Conservation (phyloP, 331 rosid species). For the Malus hybrid region DNA sequence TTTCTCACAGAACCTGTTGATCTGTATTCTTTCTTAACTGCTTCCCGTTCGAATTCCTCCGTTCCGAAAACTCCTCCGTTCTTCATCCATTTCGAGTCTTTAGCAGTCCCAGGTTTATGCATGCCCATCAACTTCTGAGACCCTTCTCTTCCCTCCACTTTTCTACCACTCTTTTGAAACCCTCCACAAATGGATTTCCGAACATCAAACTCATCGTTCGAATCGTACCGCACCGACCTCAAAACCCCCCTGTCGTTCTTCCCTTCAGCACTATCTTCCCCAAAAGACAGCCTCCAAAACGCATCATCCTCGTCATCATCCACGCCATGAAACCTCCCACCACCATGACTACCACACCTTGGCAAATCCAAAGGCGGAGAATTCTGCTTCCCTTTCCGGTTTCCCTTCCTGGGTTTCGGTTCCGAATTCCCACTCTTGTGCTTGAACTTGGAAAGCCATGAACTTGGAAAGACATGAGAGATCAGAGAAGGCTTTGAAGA, state of each 20-base stretch:
- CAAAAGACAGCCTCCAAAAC: constrained; percentile 78
- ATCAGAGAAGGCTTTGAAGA: constrained; percentile 47
- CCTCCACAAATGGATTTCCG: constrained; percentile 14
- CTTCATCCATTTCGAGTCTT: constrained; percentile 16
- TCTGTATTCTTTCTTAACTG: constrained; percentile 19
- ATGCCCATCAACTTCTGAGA: constrained; percentile 26
- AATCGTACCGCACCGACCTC: constrained; percentile 18
- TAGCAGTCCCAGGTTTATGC: constrained; percentile 23
- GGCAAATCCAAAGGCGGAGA: constrained; percentile 29
- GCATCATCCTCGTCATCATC: constrained; percentile 38
- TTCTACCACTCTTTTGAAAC: constrained; percentile 9
- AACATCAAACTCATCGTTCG: constrained; percentile 35
- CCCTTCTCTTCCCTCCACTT: constrained; percentile 27
- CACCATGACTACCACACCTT: constrained; percentile 13
- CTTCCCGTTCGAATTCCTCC: constrained; percentile 26
- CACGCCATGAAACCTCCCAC: constrained; percentile 35
- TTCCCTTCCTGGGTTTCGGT: constrained; percentile 26
- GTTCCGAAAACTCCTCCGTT: constrained; percentile 20
- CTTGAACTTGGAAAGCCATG: constrained; percentile 83
- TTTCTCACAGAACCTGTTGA: constrained; percentile 22
- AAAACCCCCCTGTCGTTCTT: constrained; percentile 22
- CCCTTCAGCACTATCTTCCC: constrained; percentile 34
- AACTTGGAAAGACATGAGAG: constrained; percentile 49
- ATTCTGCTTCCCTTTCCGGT: constrained; percentile 29
- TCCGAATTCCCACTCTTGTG: constrained; percentile 39